Base-by-base conservation (phyloP, 2,329 filamentous ascomycete genomes). In the Fusarium cicatricum region DNA sequence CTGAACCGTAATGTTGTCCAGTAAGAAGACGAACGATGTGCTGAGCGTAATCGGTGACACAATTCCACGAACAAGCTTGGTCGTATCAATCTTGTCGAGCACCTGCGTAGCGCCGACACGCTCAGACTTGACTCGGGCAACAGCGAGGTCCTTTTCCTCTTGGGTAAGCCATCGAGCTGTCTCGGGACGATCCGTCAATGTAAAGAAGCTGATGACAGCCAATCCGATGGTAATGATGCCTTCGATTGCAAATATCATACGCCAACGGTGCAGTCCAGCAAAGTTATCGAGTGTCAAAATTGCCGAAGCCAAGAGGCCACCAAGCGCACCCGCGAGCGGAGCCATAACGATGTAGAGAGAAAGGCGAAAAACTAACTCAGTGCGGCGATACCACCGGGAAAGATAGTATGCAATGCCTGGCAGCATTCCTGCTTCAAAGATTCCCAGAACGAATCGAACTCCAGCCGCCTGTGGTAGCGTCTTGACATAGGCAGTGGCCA, bases 161-260 rank as follows among this genome's bases (percentile, higher is more conserved):
- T 79, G 74, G 0, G 79, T 80, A 2, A 90, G 79, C 87, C 87
- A 90, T n/a, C 76, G 74, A 0, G 87, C 88, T 0, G 86, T 86
- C 46, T 81, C 84, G 0, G 88, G 88, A 0, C 86, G 80, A 70
- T 90, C 87, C 2, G 88, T 89, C 11, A 90, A 72, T 0, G 85
- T 87, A 58, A 87, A 58, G 70, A 88, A 88, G 11, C 78, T 71
- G 28, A 90, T 76, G 2, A 90, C 11, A 0, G 81, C 76, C 0
- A 90, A 70, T 1, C 77, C 75, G 55, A 71, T 65, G 2, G 77
- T 78, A 60, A 89, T 83, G 64, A 90, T 84, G 16, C 88, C 88
- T 69, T 90, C 88, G n/a, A 90, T 85, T 4, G 80, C 82, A 49
- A 90, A 90, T 45, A 90, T 89, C 86, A 90, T 89, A 8, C 87